Evolutionary conservation across 2,329 filamentous ascomycete genomes (phyloP).

Genomic region (Clonostachys byssicola): DNA sequence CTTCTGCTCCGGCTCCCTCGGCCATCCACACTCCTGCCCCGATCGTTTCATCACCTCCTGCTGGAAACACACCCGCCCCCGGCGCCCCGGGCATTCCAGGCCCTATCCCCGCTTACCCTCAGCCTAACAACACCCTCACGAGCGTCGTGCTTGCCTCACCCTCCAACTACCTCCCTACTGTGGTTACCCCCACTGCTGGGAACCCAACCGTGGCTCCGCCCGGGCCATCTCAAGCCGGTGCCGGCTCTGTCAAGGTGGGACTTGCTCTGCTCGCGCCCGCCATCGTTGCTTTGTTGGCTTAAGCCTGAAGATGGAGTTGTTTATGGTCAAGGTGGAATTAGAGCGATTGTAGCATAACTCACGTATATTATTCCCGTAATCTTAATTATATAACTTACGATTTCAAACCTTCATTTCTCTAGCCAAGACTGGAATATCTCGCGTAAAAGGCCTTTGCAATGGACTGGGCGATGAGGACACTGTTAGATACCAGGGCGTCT

Average conservation of each 20-base stretch:
- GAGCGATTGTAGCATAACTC: too few relatives aligned
- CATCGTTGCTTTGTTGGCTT: slow-evolving; percentile 3
- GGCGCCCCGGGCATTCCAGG: neutral
- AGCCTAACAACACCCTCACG: slow-evolving; percentile 2
- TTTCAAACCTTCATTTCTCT: too few relatives aligned
- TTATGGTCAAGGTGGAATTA: neutral
- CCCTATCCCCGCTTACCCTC: neutral
- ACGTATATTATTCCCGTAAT: too few relatives aligned
- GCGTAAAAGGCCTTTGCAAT: too few relatives aligned
- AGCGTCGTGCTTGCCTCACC: neutral
- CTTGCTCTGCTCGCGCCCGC: slow-evolving; percentile 4
- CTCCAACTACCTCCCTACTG: neutral
- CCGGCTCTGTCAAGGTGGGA: slow-evolving; percentile 6
- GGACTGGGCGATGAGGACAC: too few relatives aligned
- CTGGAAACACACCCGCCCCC: neutral
- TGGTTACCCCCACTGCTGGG: neutral
- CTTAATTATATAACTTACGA: too few relatives aligned
- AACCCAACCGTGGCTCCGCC: slow-evolving; percentile 1
- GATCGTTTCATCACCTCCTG: neutral
- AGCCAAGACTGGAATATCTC: too few relatives aligned
- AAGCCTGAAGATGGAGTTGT: neutral
- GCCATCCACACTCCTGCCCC: neutral
- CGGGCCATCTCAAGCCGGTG: slow-evolving; percentile 2
- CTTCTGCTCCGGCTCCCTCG: too few relatives aligned
- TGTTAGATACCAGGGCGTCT: too few relatives aligned